phyloP scores from a whole-genome alignment of 1,284 basidiomycete species.

The Boletus holoroseus region DNA sequence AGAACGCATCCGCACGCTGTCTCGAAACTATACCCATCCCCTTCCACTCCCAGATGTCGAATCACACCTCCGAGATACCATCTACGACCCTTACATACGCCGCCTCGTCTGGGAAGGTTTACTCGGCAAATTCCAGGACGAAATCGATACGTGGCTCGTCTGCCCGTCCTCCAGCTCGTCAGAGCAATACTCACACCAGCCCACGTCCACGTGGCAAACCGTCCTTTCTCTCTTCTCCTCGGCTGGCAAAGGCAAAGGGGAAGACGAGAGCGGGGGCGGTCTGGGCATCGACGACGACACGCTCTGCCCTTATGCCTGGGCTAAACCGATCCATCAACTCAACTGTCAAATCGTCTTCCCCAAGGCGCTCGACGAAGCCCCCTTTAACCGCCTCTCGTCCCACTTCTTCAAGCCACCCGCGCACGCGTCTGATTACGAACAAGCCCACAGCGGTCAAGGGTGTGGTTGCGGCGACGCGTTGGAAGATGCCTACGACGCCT shows the following conservation, averaged over 20 bases:
- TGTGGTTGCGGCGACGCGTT: slow-evolving; percentile 13
- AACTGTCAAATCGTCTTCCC: slow-evolving; percentile 83
- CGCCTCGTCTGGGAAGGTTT: slow-evolving; percentile 83
- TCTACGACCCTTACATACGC: slow-evolving; percentile 86
- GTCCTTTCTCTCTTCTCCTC: slow-evolving; percentile 24
- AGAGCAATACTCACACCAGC: neutral
- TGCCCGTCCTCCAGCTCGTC: slow-evolving; percentile 46
- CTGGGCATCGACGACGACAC: slow-evolving; percentile 51
- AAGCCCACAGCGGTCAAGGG: neutral
- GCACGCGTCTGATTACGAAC: neutral
- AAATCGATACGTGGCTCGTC: slow-evolving; percentile 56
- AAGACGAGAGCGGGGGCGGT: slow-evolving; percentile 9
- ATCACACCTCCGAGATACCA: slow-evolving; percentile 65
- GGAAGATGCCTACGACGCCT: slow-evolving; percentile 13
- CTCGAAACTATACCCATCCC: slow-evolving; percentile 69
- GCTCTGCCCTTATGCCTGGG: slow-evolving; percentile 79
- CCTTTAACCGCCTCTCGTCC: slow-evolving; percentile 10
- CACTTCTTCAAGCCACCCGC: neutral
- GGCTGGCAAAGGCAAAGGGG: neutral
- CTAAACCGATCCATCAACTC: slow-evolving; percentile 61
- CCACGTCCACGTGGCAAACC: slow-evolving; percentile 23
- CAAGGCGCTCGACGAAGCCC: slow-evolving; percentile 50
- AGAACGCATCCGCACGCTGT: slow-evolving; percentile 70
- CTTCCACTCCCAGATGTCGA: slow-evolving; percentile 67
- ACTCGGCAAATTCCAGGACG: slow-evolving; percentile 55